Evolutionary conservation across 176 grass and related monocot genomes (phyloP), one percentile per base, ranked within the genome.

Genomic region (Oropetium thomaeum): DNA sequence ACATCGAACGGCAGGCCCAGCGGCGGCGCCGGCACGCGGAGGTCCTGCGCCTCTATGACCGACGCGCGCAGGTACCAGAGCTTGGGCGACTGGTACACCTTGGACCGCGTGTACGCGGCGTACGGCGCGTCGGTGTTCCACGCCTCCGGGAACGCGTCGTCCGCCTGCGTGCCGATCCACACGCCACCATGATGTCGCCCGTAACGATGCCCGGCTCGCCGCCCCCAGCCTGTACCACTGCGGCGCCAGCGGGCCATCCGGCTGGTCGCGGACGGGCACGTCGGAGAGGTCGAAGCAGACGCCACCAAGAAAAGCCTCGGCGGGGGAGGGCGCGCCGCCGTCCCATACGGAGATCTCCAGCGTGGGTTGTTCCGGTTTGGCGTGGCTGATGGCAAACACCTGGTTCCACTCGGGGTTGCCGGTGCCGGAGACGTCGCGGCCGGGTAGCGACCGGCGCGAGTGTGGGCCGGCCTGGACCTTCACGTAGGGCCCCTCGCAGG

Each of bases 271-370:
- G 65, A 95, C 87, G 0, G 89, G 96, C 32, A 95, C 91, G 81
- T 99, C 85, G 11, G 96, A 95, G 58, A 99, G 84, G 79, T 99
- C 96, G 58, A 99, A 99, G 89, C 96, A 95, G 59, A 99, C 96
- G 31, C 91, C 96, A 23, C 95, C 91, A 41, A 98, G 84, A 61
- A 98, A 98, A 5, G 77, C 58, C 5, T 90, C 84, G 7, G 49
- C 55, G 0, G 79, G 82, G 5, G 71, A 52, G 7, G 88, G 80
- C 6, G 78, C 82, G 0, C 81, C 82, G 4, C 79, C 78, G 59
- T 92, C 91, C 96, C 89, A 88, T 11, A 99, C 87, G 1, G 87
- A 95, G 66, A 99, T 99, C 81, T 95, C 87, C 37, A 99, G 89
- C 49, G 79, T 95, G 0, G 84, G 64, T 38, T 95, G 59, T 37